A percentile compares a stretch with the other conserved stretches of the same genome.
phyloP scores from a whole-genome alignment of 352 stramenopile species.

The Globisporangium heterothallicum region DNA sequence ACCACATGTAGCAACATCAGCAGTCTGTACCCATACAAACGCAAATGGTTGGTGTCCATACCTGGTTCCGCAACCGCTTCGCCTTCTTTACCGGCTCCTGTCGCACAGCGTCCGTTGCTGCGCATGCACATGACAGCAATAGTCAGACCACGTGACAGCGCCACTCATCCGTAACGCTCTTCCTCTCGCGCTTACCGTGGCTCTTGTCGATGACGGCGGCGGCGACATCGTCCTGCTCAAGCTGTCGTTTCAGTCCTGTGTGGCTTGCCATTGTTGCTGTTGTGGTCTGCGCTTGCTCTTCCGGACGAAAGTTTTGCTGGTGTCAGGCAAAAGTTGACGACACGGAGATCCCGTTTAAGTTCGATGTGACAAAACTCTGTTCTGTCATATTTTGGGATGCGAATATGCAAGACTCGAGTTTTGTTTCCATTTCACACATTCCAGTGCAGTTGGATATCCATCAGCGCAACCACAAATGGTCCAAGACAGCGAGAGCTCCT shows the following conservation, averaged over 20 bases:
- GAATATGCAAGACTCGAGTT: no score
- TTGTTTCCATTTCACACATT: no score
- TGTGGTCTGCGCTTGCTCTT: no score
- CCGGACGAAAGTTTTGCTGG: no score
- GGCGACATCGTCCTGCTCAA: slow-evolving; percentile 1
- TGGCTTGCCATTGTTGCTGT: background rate
- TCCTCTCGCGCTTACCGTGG: background rate
- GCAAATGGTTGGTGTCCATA: slow-evolving; percentile 16
- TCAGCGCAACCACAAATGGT: no score
- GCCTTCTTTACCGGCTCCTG: slow-evolving; percentile 27
- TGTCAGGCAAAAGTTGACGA: slow-evolving; percentile 5
- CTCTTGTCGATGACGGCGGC: background rate
- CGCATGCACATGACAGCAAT: background rate
- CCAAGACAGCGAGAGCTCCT: no score
- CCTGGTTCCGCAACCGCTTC: slow-evolving; percentile 46
- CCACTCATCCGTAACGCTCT: no score
- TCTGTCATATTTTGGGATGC: background rate
- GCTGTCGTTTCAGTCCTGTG: slow-evolving; percentile 8
- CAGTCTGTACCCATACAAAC: background rate
- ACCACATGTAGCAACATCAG: background rate
- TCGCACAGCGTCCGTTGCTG: slow-evolving; percentile 6
- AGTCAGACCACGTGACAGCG: no score
- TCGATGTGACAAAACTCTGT: background rate
- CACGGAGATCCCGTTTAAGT: background rate
- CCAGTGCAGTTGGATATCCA: no score